Conservation (phyloP, 192 early-diverging fungal genomes). For the Podila epicladia region DNA sequence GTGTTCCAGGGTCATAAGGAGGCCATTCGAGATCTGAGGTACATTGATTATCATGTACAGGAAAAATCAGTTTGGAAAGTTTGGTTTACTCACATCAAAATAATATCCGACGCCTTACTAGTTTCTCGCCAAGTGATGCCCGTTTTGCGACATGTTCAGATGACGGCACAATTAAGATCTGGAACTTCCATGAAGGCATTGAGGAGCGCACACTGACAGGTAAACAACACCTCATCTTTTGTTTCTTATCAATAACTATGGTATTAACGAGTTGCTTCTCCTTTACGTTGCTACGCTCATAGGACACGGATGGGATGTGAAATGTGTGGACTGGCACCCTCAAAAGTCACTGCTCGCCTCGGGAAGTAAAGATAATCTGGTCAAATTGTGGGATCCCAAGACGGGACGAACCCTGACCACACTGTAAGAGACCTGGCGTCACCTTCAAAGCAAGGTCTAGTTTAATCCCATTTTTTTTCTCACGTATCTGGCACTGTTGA, state of each 20-base stretch:
- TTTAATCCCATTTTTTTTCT: conserved; percentile 6
- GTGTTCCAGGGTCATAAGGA: conserved; percentile 88
- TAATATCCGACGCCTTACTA: conserved; percentile 18
- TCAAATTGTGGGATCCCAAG: conserved; percentile 99
- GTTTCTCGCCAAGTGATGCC: conserved; percentile 91
- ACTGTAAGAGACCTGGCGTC: conserved; percentile 60
- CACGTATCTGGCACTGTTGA: neutral
- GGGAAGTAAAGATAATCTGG: conserved; percentile 93
- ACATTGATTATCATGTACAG: neutral
- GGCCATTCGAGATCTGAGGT: conserved; percentile 88
- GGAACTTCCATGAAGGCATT: conserved; percentile 88
- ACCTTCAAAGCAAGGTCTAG: neutral
- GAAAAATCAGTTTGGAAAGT: no score
- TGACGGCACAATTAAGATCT: conserved; percentile 95
- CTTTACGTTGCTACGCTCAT: neutral
- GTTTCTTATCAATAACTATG: neutral
- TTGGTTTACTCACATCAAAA: neutral
- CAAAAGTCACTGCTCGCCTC: conserved; percentile 91
- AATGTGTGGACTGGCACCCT: conserved; percentile 98
- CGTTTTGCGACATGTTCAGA: conserved; percentile 97
- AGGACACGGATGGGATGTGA: conserved; percentile 98
- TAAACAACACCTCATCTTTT: conserved; percentile 4
- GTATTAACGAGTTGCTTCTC: neutral
- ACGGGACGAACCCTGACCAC: conserved; percentile 86
- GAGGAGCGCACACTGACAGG: conserved; percentile 83